Conservation (phyloP, 176 grass and related monocot species). For the Triticum timopheevii region DNA sequence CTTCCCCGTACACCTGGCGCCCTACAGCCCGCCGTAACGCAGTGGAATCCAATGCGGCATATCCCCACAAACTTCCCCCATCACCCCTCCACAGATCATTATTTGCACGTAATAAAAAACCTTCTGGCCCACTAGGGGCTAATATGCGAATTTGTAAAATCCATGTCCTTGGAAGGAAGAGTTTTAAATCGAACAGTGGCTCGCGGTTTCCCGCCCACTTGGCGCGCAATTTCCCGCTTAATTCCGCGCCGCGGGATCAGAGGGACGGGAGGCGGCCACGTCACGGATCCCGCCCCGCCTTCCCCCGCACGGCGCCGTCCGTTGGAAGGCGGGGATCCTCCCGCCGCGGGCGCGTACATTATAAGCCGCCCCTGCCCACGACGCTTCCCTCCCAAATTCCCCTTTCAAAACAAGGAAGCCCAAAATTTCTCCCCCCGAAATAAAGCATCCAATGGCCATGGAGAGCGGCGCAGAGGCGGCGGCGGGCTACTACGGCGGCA, state of each 20-base stretch:
- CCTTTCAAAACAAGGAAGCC: slow-evolving; percentile 47
- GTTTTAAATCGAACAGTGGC: slow-evolving; percentile 27
- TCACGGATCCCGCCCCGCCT: slow-evolving; percentile 10
- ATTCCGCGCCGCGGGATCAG: background rate
- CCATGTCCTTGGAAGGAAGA: fast-evolving
- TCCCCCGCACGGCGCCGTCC: slow-evolving; percentile 58
- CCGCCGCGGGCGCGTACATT: slow-evolving; percentile 16
- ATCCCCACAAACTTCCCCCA: no score
- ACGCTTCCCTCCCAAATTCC: slow-evolving; percentile 58
- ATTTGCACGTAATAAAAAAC: no score
- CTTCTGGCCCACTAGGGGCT: background rate
- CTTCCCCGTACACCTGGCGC: slow-evolving; percentile 55
- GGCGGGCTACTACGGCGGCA: background rate
- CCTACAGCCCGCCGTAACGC: slow-evolving; percentile 16
- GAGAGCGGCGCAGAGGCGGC: slow-evolving; percentile 37
- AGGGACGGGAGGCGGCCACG: slow-evolving; percentile 16
- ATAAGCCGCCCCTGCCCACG: slow-evolving; percentile 17
- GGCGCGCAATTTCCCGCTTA: slow-evolving; percentile 34
- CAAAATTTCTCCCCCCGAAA: slow-evolving; percentile 17
- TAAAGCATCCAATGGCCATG: slow-evolving; percentile 53
- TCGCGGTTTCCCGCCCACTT: slow-evolving; percentile 26
- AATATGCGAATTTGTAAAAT: no score
- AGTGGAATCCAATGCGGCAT: slow-evolving; percentile 41
- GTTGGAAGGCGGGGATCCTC: slow-evolving; percentile 24
- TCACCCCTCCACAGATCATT: fast-evolving